A percentile compares a stretch with the other conserved stretches of the same genome.
Evolutionary conservation across 257 asterid genomes (phyloP).

Genomic region (Ophiorrhiza pumila): DNA sequence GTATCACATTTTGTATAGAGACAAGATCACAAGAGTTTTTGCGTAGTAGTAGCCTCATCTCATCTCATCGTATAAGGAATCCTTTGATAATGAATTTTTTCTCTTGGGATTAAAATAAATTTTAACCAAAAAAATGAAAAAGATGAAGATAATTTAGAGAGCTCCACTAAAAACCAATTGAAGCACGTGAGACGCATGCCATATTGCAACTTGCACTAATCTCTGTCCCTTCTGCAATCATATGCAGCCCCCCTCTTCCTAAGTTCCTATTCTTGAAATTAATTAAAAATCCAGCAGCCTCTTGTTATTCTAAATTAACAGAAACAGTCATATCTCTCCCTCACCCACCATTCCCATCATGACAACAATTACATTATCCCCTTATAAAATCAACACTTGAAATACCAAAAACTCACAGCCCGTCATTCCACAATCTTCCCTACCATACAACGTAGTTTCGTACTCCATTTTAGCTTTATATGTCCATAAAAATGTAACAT

Average conservation of each 20-base stretch:
- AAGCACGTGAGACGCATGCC: slow-evolving; percentile 19
- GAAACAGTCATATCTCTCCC: not conserved
- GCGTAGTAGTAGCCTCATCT: no score
- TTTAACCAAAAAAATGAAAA: not conserved
- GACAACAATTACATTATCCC: not conserved
- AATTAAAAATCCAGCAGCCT: slow-evolving; percentile 11
- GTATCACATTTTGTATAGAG: no score
- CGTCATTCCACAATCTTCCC: slow-evolving; percentile 4
- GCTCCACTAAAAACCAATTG: not conserved
- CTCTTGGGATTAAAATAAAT: no score
- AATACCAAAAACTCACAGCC: not conserved
- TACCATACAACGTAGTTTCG: not conserved
- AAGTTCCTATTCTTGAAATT: not conserved
- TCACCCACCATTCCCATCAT: slow-evolving; percentile 3
- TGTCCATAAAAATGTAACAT: not conserved
- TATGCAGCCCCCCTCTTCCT: not conserved
- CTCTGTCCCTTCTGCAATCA: not conserved
- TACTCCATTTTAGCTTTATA: slow-evolving; percentile 10
- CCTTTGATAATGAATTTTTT: no score
- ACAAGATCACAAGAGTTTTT: no score
- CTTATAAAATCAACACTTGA: not conserved
- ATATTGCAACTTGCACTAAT: not conserved
- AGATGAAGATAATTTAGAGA: not conserved
- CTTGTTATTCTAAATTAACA: not conserved
- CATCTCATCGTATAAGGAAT: no score